Percentiles rank a stretch among this genome's conserved stretches.
These are phyloP conservation scores for Fragaria iinumae DNA, from an alignment of 306 rosid genomes.

Conservation along the genomic window DNA sequence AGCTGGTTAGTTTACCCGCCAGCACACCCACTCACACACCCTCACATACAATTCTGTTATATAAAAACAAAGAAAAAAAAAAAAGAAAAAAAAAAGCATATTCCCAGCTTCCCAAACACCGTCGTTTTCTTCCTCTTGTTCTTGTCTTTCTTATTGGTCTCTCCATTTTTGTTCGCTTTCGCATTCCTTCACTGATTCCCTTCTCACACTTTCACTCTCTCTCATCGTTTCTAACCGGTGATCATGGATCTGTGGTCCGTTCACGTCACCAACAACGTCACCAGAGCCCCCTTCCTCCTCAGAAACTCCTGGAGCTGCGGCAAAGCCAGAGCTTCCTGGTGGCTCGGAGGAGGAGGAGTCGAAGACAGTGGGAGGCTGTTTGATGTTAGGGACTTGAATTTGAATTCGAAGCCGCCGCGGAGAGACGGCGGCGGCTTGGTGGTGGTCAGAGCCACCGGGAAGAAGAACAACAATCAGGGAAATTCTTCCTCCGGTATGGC, in stretches of 20 bases:
- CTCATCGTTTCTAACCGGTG: constrained; percentile 18
- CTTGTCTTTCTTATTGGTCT: constrained; percentile 11
- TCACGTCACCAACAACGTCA: constrained; percentile 43
- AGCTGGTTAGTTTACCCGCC: background rate
- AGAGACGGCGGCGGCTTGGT: constrained; percentile 29
- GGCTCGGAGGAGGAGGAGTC: constrained; percentile 23
- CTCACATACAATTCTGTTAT: constrained; percentile 22
- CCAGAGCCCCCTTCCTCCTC: constrained; percentile 36
- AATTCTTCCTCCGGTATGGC: constrained; percentile 51
- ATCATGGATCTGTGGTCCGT: constrained; percentile 75
- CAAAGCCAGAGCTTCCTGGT: constrained; percentile 35
- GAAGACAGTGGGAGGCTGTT: constrained; percentile 31
- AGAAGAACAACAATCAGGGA: constrained; percentile 53
- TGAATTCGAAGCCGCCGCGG: constrained; percentile 37
- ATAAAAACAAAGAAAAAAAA: background rate
- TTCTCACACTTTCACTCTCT: background rate
- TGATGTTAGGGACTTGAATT: constrained; percentile 45
- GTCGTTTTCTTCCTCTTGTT: background rate
- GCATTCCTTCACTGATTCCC: background rate
- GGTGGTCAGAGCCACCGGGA: constrained; percentile 55
- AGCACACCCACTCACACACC: background rate
- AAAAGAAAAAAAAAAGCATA: constrained; percentile 15
- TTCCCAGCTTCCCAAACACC: constrained; percentile 14
- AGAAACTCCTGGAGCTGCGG: constrained; percentile 35
- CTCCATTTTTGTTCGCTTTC: background rate